phyloP scores from a whole-genome alignment of 768 basidiomycete genomes.

The Xerocomellus chrysenteron region DNA sequence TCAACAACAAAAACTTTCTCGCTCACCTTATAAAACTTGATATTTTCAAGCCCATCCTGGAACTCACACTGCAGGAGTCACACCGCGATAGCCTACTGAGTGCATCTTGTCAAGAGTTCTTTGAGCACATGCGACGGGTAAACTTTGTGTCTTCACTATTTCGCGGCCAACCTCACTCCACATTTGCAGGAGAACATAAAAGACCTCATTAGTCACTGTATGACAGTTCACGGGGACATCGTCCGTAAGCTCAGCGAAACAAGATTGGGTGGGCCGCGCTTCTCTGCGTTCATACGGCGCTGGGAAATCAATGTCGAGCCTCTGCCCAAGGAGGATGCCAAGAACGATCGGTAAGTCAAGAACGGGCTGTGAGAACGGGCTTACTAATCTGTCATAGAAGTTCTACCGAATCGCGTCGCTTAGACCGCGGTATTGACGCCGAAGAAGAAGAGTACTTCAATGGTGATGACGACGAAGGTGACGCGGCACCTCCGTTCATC shows the following conservation, averaged over 20 bases:
- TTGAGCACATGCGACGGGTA: constrained; percentile 88
- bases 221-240: constrained; percentile 69
- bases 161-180: constrained; percentile 5
- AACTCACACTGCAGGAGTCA: constrained; percentile 81
- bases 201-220: constrained; percentile 78
- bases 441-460: constrained; percentile 97
- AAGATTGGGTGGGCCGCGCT: constrained; percentile 62
- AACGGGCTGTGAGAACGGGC: constrained; percentile 7
- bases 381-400: constrained; percentile 34
- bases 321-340: constrained; percentile 51
- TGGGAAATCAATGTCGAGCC: constrained; percentile 95
- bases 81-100: constrained; percentile 88
- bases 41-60: constrained; percentile 77
- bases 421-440: constrained; percentile 54
- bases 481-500: constrained; percentile 37
- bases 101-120: constrained; percentile 94
- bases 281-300: constrained; percentile 68
- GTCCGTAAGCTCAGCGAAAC: constrained; percentile 64
- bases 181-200: constrained; percentile 77
- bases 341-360: constrained; percentile 48
- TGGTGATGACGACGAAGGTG: constrained; percentile 75
- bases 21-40: constrained; percentile 82
- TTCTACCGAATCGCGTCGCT: constrained; percentile 39
- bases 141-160: constrained; percentile 21
- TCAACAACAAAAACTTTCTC: constrained; percentile 75